Evolutionary conservation across 1,284 basidiomycete genomes (phyloP).

Genomic region (Tilletia caries): DNA sequence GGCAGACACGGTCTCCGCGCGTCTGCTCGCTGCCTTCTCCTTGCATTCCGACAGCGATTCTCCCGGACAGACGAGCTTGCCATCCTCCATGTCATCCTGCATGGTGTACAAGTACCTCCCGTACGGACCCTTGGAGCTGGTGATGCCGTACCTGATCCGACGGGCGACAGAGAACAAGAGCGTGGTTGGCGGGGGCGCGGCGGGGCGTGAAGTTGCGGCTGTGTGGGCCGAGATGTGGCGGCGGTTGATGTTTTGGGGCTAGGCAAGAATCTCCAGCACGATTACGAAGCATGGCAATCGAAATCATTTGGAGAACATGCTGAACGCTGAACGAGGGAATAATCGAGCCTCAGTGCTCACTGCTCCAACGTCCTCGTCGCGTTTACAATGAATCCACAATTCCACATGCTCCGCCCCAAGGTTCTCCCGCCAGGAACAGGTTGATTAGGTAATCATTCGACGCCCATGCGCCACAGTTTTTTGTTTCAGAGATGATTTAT

Average conservation of each 20-base stretch:
- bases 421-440: too few relatives aligned
- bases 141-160: conserved; percentile 71
- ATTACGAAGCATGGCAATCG: not conserved
- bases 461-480: too few relatives aligned
- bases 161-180: conserved; percentile 76
- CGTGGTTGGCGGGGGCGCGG: conserved; percentile 63
- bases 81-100: conserved; percentile 8
- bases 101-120: conserved; percentile 50
- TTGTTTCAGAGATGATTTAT: too few relatives aligned
- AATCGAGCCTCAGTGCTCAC: not conserved
- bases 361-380: too few relatives aligned
- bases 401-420: too few relatives aligned
- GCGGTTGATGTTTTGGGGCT: not conserved
- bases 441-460: too few relatives aligned
- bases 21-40: conserved; percentile 62
- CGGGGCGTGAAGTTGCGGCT: conserved; percentile 22
- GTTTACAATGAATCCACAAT: too few relatives aligned
- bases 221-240: not conserved
- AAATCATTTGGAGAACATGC: not conserved
- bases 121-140: conserved; percentile 54
- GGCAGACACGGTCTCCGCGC: conserved; percentile 70
- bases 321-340: not conserved
- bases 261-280: not conserved
- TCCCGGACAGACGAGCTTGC: conserved; percentile 59
- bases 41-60: conserved; percentile 55